phyloP scores from a whole-genome alignment of 2,329 filamentous ascomycete genomes.

The Cytospora chrysosperma region DNA sequence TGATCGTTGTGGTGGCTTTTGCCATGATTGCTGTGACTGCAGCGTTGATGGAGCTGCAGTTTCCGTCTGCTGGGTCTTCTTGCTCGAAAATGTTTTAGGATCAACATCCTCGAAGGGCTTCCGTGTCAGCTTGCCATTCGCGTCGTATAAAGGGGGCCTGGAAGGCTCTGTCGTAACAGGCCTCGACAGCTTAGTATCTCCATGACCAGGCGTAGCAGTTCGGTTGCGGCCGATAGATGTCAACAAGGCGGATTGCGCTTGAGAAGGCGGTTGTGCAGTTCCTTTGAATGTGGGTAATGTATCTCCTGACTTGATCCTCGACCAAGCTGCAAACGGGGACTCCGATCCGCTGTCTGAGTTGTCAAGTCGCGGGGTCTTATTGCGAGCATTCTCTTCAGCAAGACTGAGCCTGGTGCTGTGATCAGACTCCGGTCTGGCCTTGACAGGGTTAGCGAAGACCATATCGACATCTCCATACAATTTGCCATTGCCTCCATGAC shows the following conservation, averaged over 20 bases:
- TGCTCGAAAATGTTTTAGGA: constrained; percentile 1
- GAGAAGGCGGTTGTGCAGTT: constrained; percentile 5
- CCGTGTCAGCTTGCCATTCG: constrained; percentile 42
- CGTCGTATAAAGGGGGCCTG: constrained; percentile 37
- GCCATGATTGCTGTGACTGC: background rate
- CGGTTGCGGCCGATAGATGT: background rate
- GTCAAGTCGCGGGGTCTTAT: background rate
- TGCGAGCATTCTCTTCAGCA: constrained; percentile 5
- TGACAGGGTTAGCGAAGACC: background rate
- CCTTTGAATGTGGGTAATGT: constrained; percentile 30
- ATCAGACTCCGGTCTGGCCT: background rate
- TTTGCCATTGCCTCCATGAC: background rate
- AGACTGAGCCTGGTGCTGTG: background rate
- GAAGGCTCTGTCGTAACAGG: background rate
- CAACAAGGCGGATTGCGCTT: constrained; percentile 4
- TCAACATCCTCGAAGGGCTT: constrained; percentile 44
- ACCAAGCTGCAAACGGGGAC: constrained; percentile 40
- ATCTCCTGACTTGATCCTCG: constrained; percentile 33
- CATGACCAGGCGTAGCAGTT: background rate
- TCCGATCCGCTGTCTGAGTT: constrained; percentile 8
- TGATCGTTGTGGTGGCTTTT: background rate
- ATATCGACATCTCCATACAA: background rate
- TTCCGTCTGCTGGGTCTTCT: background rate
- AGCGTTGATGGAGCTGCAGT: background rate
- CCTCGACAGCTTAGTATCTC: background rate